Conservation (phyloP, 345 rosid genomes). For the Rhizophora apiculata region DNA sequence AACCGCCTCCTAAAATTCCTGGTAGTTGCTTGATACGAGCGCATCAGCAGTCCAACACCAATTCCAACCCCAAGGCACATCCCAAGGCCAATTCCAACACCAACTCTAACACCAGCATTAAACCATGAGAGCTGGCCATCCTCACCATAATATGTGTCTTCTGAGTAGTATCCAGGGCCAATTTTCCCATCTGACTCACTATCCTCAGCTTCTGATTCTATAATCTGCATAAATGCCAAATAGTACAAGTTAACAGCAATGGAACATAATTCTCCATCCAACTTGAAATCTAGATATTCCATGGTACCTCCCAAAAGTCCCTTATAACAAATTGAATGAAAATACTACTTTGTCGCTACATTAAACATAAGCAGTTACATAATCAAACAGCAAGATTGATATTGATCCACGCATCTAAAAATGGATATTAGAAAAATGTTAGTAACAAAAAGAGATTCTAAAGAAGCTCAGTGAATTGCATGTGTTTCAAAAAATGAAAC, state of each 20-base stretch:
- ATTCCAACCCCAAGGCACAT: slow-evolving; percentile 89
- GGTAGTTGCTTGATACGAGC: slow-evolving; percentile 91
- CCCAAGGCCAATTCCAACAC: slow-evolving; percentile 94
- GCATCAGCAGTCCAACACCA: slow-evolving; percentile 94
- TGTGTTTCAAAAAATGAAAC: background rate
- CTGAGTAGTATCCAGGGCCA: slow-evolving; percentile 44
- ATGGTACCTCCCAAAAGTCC: background rate
- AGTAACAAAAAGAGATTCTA: too few species aligned
- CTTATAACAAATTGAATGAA: background rate
- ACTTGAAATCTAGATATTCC: background rate
- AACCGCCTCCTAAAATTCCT: slow-evolving; percentile 87
- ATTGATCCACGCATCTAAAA: background rate
- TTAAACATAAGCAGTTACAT: background rate
- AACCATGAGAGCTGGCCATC: slow-evolving; percentile 93
- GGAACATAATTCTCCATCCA: background rate
- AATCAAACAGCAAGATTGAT: background rate
- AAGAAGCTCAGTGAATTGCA: too few species aligned
- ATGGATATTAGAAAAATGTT: background rate
- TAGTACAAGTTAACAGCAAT: too few species aligned
- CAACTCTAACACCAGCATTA: slow-evolving; percentile 92
- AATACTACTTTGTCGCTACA: background rate
- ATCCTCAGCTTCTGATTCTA: slow-evolving; percentile 47
- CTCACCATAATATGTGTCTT: slow-evolving; percentile 67
- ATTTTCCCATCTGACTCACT: slow-evolving; percentile 56
- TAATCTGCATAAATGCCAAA: slow-evolving; percentile 35